Base-by-base conservation (phyloP, 257 asterid genomes). In the Nicotiana benthamiana region DNA sequence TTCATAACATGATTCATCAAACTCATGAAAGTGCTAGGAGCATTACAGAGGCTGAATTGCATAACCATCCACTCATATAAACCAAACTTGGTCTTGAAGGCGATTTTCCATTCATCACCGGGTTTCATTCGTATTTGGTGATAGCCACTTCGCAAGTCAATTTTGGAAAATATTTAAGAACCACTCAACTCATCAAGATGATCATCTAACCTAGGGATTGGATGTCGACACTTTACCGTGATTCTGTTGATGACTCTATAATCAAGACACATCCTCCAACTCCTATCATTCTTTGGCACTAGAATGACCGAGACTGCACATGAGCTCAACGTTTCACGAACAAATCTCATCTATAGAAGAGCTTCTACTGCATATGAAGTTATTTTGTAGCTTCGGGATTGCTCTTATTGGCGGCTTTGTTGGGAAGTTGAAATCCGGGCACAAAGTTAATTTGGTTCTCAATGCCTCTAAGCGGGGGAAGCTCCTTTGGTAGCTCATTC, bases 81-180 rank as follows among this genome's bases (percentile, higher is more conserved):
- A 30, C 34, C 4, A 30, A 30, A 30, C 32, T 28, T 28, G 2
- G 32, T 28, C 20, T 75, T 75, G 24, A 53, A 75, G 2, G 78
- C 9, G 2, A 48, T 80, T 34, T 54, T 80, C 72, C 79, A 70
- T 40, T 80, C 74, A 68, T 56, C 72, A 6, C 79, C 62, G 6
- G 24, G 26, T 5, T 32, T 8, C 15, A 54, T 80, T 9, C 26
- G 46, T 12, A 80, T 68, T 20, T 80, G 40, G 20, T 68, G 80
- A 24, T 67, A 70, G 1, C 72, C 83, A 36, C 72, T 68, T 13
- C 48, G 6, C 3, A 65, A 12, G 16, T 64, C 20, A 6, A 64
- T 64, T 12, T 64, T 64, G 0, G 64, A 60, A 16, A 80, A 48
- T 4, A 36, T 46, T 9, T 20, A 22, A 0, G 82, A 11, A 2